phyloP scores from a whole-genome alignment of 2,329 filamentous ascomycete species.

The Dichotomopilus funicola region DNA sequence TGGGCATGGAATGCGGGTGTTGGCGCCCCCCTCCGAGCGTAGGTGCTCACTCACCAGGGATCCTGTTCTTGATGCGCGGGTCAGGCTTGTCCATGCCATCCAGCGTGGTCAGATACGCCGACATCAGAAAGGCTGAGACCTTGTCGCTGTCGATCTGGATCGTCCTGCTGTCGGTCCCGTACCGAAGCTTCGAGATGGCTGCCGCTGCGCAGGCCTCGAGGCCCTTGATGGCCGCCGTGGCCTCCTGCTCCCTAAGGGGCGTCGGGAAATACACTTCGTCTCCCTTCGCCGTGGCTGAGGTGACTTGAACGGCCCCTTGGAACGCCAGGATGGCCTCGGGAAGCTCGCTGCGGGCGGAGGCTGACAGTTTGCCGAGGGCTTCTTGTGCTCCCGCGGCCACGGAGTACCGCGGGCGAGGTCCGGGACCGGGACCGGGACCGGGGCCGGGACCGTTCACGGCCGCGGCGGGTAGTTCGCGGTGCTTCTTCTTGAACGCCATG shows the following conservation, averaged over 20 bases:
- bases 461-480: not conserved
- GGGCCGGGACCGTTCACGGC: not conserved
- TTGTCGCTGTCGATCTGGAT: conserved; percentile 47
- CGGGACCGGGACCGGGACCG: no score
- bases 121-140: conserved; percentile 50
- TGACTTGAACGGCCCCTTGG: conserved; percentile 28
- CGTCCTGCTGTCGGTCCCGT: conserved; percentile 35
- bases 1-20: no score
- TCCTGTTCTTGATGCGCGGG: conserved; percentile 39
- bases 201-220: conserved; percentile 54
- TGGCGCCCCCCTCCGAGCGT: not conserved
- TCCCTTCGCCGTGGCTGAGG: conserved; percentile 23
- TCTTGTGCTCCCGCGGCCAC: conserved; percentile 28
- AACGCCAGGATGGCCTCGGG: conserved; percentile 28
- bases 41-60: conserved; percentile 21
- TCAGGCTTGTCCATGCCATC: conserved; percentile 45
- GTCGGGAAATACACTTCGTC: conserved; percentile 34
- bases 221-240: conserved; percentile 45
- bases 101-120: conserved; percentile 50
- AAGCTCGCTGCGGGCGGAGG: conserved; percentile 27
- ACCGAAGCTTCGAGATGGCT: conserved; percentile 51
- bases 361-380: conserved; percentile 27
- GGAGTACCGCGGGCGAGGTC: conserved; percentile 22
- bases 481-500: not conserved
- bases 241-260: conserved; percentile 37